These are phyloP conservation scores for Plasmopara muralis DNA, from an alignment of 352 stramenopile species.

Conservation along the genomic window DNA sequence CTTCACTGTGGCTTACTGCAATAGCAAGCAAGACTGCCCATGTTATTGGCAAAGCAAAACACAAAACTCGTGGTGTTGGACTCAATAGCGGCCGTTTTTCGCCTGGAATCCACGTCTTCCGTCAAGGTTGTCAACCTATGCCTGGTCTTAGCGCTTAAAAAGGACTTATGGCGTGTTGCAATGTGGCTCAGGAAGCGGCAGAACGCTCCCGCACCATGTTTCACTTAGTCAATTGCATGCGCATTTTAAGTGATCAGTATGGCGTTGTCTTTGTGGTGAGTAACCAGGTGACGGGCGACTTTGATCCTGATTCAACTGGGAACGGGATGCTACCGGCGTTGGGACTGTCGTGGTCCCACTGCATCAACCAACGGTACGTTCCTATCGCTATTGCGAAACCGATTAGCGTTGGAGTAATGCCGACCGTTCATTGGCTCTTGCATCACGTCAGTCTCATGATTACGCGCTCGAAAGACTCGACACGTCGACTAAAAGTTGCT, in stretches of 20 bases:
- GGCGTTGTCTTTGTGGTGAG: constrained; percentile 65
- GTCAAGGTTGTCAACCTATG: constrained; percentile 40
- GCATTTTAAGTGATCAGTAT: constrained; percentile 74
- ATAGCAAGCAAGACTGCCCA: constrained; percentile 62
- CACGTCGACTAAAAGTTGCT: constrained; percentile 34
- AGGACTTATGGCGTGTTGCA: background rate
- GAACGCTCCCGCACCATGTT: constrained; percentile 74
- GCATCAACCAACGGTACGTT: constrained; percentile 73
- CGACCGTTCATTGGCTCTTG: background rate
- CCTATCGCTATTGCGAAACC: background rate
- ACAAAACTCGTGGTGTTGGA: constrained; percentile 79
- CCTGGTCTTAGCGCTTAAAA: background rate
- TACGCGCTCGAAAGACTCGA: constrained; percentile 22
- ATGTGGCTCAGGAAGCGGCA: constrained; percentile 41
- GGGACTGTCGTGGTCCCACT: constrained; percentile 77
- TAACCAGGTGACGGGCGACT: constrained; percentile 77
- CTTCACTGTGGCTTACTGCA: background rate
- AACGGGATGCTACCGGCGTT: constrained; percentile 50
- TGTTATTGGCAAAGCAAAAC: constrained; percentile 58
- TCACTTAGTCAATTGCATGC: constrained; percentile 78
- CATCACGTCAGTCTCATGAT: constrained; percentile 43
- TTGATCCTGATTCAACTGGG: constrained; percentile 23
- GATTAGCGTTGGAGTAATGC: constrained; percentile 8
- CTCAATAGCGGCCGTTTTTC: constrained; percentile 72
- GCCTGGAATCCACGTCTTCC: constrained; percentile 55